Base-by-base conservation (phyloP, 257 asterid genomes). In the Capsicum baccatum region DNA sequence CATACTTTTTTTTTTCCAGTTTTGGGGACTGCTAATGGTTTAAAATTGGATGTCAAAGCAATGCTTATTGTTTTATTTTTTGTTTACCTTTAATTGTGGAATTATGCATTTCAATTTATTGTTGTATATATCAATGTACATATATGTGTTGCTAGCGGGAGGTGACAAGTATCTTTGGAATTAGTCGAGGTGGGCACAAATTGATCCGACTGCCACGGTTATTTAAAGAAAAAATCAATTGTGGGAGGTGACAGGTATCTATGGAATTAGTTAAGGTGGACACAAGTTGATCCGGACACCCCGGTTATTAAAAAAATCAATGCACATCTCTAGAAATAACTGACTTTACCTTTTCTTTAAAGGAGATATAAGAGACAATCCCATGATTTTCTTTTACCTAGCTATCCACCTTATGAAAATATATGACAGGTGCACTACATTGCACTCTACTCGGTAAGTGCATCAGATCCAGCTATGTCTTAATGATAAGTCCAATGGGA, bases 381-480 rank as follows among this genome's bases (percentile, higher is more conserved):
- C 62, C 81, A 50, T 0, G 62, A 74, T 50, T 47, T 5, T 74
- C 1, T 74, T 48, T 0, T 50, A 50, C 81, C 62, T 74, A 21
- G 81, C 2, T 50, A 74, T 74, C 59, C 81, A 74, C 21, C 62
- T 6, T 50, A 74, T 74, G 81, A 7, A 74, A 74, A 50, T 50
- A 21, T 1, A 21, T 21, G 81, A 50, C 8, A 21, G 13, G 81
- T 50, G 44, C 62, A 74, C 62, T 26, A 21, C 21, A 74, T 50
- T 74, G 81, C 5, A 74, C 62, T 13, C 79, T 74, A 15, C 3
- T 74, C 62, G 48, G n/a, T 50, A 50, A 74, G 81, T 74, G 62
- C 9, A 21, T 26, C 81, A 12, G 81, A 73, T 50, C 62, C 47
- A 74, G 81, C 81, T 74, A 73, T 74, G 81, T 21, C 81, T 50